A percentile compares a stretch with the other conserved stretches of the same genome.
Conservation (phyloP, 2,329 filamentous ascomycete genomes). For the Colletotrichum sp. region DNA sequence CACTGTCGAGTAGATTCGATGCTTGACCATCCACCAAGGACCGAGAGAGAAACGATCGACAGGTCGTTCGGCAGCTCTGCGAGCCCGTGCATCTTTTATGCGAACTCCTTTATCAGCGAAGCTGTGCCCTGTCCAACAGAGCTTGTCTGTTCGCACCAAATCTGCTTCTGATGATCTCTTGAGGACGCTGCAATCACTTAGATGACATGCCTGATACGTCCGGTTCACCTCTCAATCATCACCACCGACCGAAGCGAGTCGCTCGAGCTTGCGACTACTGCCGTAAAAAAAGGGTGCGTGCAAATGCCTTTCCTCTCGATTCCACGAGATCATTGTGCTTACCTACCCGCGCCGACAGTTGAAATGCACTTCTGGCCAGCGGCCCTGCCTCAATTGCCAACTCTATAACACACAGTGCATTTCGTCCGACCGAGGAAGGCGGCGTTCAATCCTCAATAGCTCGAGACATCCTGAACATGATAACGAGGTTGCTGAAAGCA, state of each 20-base stretch:
- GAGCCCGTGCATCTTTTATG: background rate
- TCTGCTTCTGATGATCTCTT: background rate
- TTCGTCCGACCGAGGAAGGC: background rate
- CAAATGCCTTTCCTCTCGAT: background rate
- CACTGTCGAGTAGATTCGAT: background rate
- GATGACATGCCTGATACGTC: background rate
- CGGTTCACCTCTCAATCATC: background rate
- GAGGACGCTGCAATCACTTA: background rate
- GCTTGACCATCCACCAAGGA: background rate
- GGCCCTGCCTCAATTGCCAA: background rate
- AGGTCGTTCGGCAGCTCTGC: background rate
- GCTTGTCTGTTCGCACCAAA: background rate
- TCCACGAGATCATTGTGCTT: background rate
- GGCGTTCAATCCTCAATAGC: background rate
- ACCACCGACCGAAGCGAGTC: background rate
- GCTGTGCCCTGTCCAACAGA: accelerated
- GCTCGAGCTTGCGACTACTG: background rate
- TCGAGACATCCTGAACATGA: background rate
- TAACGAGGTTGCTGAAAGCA: background rate
- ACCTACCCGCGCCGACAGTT: background rate
- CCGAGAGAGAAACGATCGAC: background rate
- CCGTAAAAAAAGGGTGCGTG: background rate
- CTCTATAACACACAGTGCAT: background rate
- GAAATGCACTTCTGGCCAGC: background rate
- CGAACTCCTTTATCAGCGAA: background rate